phyloP scores from a whole-genome alignment of 2,329 filamentous ascomycete genomes.

The Rhexocercosporidium sp. region DNA sequence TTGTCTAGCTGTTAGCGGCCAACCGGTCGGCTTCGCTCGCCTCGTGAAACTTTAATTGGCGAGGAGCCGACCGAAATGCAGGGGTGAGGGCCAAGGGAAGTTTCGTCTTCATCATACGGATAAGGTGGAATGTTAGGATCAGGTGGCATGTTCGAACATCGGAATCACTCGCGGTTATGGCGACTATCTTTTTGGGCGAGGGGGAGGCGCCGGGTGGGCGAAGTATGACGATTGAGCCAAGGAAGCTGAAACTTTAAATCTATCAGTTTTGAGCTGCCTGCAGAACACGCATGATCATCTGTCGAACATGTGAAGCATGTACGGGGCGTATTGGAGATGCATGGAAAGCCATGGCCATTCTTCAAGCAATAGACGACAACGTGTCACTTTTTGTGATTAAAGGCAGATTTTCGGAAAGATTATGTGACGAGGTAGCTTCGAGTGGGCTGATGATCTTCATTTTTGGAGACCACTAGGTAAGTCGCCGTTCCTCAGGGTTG shows the following conservation, averaged over 20 bases:
- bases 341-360: neutral
- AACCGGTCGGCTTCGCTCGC: neutral
- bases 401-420: neutral
- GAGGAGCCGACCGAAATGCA: neutral
- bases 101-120: neutral
- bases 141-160: neutral
- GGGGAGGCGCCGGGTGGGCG: neutral
- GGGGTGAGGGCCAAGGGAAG: neutral
- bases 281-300: neutral
- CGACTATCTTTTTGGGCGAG: neutral
- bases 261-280: neutral
- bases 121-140: neutral
- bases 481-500: neutral
- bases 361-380: neutral
- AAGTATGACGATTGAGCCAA: neutral
- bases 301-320: neutral
- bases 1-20: neutral
- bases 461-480: neutral
- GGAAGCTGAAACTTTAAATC: neutral
- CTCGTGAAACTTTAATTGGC: neutral
- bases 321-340: neutral
- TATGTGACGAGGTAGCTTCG: neutral
- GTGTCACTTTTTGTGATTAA: neutral
- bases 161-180: neutral
- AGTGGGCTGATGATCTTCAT: neutral